Evolutionary conservation across 495 filamentous ascomycete species (phyloP), one percentile per base, ranked within the genome.

Genomic region (Saxophila tyrrhenica): DNA sequence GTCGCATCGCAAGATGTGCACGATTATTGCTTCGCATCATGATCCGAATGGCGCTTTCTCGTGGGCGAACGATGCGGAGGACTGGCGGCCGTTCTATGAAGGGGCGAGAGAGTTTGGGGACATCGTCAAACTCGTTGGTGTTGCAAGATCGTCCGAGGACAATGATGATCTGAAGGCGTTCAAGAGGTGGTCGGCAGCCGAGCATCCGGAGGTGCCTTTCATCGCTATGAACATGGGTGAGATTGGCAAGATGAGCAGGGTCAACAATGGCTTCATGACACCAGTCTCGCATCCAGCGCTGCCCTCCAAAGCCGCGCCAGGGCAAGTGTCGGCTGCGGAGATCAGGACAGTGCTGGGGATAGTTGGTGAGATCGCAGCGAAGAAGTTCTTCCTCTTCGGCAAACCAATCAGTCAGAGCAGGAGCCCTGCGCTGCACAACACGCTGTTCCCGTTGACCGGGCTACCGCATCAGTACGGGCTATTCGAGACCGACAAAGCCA

Each of bases 161-260:
- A 99, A 99, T 69, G 87, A 83, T 55, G 80, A 81, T 41, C 78
- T 99, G 20, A 78, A 81, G 59, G 80, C 80, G 51, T 99, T 97
- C 79, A 89, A 85, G 71, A 72, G 72, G 32, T 85, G 78, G 78
- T 86, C 87, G 57, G 74, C 76, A 32, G 69, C 77, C 24, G 75
- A 81, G 0, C 86, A 94, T 63, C 75, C 84, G 32, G 47, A 49
- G 13, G 79, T 78, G 10, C 92, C 88, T 3, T 64, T 97, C 58
- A 96, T 99, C 63, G 89, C 87, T 1, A 83, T 99, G 70, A 97
- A 99, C 70, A 97, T 97, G 90, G 91, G 94, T 35, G 74, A 80
- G 19, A 72, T 78, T 25, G 92, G 92, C 21, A 90, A 95, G 67
- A 80, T 96, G 16, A 94, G 87, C 64, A 79, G 92, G 29, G 83